Percentiles rank a stretch among this genome's conserved stretches.
These are phyloP conservation scores for Rhodamnia rubescens DNA, from an alignment of 345 rosid genomes.

Conservation along the genomic window DNA sequence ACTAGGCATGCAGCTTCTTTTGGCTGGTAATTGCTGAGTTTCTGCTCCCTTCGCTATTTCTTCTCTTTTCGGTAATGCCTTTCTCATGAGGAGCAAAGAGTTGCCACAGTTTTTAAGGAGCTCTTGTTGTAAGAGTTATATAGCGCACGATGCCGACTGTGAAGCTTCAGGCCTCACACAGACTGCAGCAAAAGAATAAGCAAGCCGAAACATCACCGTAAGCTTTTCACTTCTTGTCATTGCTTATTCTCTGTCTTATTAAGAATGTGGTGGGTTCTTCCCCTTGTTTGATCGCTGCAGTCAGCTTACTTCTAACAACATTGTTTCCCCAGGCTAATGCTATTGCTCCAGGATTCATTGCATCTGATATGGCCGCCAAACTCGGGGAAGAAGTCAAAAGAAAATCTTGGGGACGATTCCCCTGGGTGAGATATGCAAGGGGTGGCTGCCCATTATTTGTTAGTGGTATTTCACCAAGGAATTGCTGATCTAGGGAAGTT, in stretches of 20 bases:
- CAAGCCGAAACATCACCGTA: conserved; percentile 83
- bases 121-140: neutral
- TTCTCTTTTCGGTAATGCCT: neutral
- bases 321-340: conserved; percentile 53
- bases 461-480: neutral
- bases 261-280: neutral
- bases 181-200: conserved; percentile 76
- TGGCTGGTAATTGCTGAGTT: neutral
- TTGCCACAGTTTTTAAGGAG: neutral
- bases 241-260: neutral
- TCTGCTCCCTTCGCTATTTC: neutral
- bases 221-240: neutral
- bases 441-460: neutral
- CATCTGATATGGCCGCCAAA: conserved; percentile 88
- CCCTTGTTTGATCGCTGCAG: neutral
- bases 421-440: conserved; percentile 33
- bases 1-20: neutral
- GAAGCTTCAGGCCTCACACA: conserved; percentile 30
- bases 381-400: conserved; percentile 85
- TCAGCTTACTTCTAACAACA: neutral
- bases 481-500: neutral
- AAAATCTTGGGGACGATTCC: conserved; percentile 80
- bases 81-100: neutral
- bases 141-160: neutral
- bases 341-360: conserved; percentile 89